phyloP scores from a whole-genome alignment of 2,329 filamentous ascomycete species.

The Trichoderma polysporum region DNA sequence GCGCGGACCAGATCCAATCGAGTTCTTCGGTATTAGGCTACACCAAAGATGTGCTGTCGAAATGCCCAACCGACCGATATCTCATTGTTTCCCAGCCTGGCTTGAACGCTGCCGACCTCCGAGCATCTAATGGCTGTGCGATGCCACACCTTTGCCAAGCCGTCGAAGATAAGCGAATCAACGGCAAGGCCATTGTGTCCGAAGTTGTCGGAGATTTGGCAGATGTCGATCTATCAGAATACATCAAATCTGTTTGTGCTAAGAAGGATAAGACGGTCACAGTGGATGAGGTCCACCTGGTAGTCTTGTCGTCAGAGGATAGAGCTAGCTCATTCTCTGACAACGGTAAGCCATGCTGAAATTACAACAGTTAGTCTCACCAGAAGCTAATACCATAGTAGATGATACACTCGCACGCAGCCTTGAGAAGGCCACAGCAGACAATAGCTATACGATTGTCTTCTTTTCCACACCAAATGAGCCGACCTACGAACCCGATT shows the following conservation, averaged over 20 bases:
- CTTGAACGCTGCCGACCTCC: constrained; percentile 68
- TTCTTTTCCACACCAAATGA: constrained; percentile 65
- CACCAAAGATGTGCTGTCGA: constrained; percentile 54
- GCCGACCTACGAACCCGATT: constrained; percentile 63
- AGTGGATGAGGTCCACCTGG: constrained; percentile 44
- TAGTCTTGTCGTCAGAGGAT: constrained; percentile 39
- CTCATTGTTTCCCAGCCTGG: constrained; percentile 76
- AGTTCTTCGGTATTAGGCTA: constrained; percentile 44
- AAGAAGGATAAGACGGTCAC: constrained; percentile 38
- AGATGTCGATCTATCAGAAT: constrained; percentile 41
- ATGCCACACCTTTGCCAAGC: constrained; percentile 52
- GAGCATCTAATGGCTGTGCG: constrained; percentile 48
- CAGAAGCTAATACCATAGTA: constrained; percentile 26
- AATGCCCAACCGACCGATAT: constrained; percentile 74
- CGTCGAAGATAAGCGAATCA: constrained; percentile 36
- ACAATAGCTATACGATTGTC: constrained; percentile 68
- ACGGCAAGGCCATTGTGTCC: constrained; percentile 49
- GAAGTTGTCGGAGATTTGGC: constrained; percentile 57
- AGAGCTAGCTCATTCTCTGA: constrained; percentile 47
- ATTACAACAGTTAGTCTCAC: not conserved
- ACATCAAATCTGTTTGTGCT: constrained; percentile 49
- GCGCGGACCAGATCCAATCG: constrained; percentile 49
- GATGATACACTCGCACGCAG: constrained; percentile 53
- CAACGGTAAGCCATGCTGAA: constrained; percentile 39
- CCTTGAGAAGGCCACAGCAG: constrained; percentile 40